Evolutionary conservation across 192 early-diverging fungal species (phyloP).

Genomic region (Umbelopsis sp.): DNA sequence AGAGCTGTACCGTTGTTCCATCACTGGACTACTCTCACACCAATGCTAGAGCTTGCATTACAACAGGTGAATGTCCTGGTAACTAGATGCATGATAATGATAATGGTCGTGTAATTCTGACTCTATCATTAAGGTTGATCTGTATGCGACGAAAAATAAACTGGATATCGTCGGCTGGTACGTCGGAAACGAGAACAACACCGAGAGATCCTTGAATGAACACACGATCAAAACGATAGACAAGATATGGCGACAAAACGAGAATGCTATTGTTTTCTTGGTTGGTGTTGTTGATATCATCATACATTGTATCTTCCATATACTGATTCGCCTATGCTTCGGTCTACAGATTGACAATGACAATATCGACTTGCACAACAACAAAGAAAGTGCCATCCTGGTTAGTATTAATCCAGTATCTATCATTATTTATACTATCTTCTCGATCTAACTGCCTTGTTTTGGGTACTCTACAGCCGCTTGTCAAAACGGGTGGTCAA

Average conservation of each 20-base stretch:
- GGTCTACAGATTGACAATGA: not conserved
- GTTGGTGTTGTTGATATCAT: constrained; percentile 33
- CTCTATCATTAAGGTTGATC: constrained; percentile 48
- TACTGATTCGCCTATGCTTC: not conserved
- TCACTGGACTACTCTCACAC: constrained; percentile 75
- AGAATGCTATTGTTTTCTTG: constrained; percentile 55
- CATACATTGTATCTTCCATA: not conserved
- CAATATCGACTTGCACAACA: constrained; percentile 13
- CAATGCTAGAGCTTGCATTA: constrained; percentile 84
- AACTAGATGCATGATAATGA: not conserved
- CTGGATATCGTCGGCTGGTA: constrained; percentile 66
- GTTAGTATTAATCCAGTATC: constrained; percentile 17
- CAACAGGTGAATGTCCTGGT: constrained; percentile 60
- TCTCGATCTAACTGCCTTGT: not conserved
- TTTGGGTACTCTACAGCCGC: constrained; percentile 39
- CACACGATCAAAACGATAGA: constrained; percentile 53
- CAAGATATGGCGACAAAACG: constrained; percentile 45
- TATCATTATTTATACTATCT: not conserved
- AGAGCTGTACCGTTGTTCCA: constrained; percentile 84
- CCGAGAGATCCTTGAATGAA: constrained; percentile 46
- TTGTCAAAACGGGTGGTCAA: constrained; percentile 50
- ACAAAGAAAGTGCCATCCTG: constrained; percentile 29
- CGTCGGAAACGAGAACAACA: constrained; percentile 52
- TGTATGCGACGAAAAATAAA: constrained; percentile 51
- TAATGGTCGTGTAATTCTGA: not conserved